phyloP scores from a whole-genome alignment of 1,139 yeast species.

The Suhomyces yuchorum region DNA sequence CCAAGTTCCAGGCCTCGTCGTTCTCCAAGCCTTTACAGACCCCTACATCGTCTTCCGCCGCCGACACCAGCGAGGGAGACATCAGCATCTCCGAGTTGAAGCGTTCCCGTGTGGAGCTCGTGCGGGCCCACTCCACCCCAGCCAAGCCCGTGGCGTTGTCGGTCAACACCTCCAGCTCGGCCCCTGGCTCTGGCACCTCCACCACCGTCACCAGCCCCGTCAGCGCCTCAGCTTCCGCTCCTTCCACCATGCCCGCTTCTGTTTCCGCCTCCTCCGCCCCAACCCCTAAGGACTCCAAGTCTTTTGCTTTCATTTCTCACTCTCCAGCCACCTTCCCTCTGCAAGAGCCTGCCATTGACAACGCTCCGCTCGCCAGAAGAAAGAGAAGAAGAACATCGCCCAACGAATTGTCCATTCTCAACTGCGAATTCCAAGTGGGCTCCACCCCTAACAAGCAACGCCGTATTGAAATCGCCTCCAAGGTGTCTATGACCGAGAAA shows the following conservation, averaged over 20 bases:
- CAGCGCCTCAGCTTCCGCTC: background rate
- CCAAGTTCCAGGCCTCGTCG: constrained; percentile 7
- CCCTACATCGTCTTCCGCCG: constrained; percentile 10
- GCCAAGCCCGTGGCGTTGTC: background rate
- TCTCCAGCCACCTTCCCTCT: constrained; percentile 84
- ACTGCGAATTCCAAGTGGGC: constrained; percentile 73
- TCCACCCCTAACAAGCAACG: constrained; percentile 79
- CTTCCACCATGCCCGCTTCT: background rate
- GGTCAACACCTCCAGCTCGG: background rate
- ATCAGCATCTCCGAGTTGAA: constrained; percentile 18
- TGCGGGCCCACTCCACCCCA: constrained; percentile 3
- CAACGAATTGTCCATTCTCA: constrained; percentile 75
- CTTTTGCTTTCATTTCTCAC: constrained; percentile 89
- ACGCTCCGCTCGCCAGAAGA: constrained; percentile 86
- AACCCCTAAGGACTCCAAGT: constrained; percentile 17
- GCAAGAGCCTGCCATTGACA: constrained; percentile 84
- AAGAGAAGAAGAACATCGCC: constrained; percentile 96
- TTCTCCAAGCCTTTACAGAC: background rate
- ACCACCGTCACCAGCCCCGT: background rate
- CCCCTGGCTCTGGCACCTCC: background rate
- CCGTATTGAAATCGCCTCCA: constrained; percentile 73
- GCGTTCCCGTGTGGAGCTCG: constrained; percentile 6
- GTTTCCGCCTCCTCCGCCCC: constrained; percentile 2
- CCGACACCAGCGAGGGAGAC: constrained; percentile 20
- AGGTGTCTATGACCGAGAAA: constrained; percentile 90